A percentile compares a stretch with the other conserved stretches of the same genome.
Conservation (phyloP, 495 filamentous ascomycete species). For the Cladorrhinum samala region DNA sequence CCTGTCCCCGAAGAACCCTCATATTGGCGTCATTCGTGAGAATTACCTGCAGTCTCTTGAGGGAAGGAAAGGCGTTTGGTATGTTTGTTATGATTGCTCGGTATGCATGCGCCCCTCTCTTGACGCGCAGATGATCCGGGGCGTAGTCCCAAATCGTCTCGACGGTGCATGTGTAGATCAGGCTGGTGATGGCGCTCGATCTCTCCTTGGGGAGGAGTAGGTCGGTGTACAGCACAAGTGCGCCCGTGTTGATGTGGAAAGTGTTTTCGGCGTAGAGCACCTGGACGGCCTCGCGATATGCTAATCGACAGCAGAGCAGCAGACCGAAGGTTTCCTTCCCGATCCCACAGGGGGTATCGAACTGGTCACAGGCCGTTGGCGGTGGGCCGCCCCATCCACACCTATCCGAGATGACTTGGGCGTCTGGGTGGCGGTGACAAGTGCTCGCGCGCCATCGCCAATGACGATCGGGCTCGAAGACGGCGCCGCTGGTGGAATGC, state of each 20-base stretch:
- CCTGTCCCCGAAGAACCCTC: background rate
- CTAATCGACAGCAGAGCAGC: conserved; percentile 10
- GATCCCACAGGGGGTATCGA: conserved; percentile 6
- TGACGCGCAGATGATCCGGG: conserved; percentile 7
- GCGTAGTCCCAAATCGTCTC: conserved; percentile 11
- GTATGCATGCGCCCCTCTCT: conserved; percentile 9
- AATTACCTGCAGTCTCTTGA: conserved; percentile 5
- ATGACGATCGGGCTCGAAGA: conserved; percentile 1
- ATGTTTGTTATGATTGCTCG: conserved; percentile 1
- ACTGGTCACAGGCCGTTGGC: conserved; percentile 9
- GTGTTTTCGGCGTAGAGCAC: conserved; percentile 19
- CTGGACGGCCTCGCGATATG: conserved; percentile 16
- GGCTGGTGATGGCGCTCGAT: background rate
- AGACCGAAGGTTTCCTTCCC: conserved; percentile 5
- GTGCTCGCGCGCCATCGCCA: conserved; percentile 15
- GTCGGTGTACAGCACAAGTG: background rate
- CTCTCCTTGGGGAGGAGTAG: conserved; percentile 2
- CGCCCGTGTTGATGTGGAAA: conserved; percentile 13
- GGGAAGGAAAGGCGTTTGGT: conserved; percentile 9
- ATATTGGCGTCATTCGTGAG: background rate
- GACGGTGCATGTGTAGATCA: background rate
- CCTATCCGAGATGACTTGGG: conserved; percentile 7
- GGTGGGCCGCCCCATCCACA: conserved; percentile 10
- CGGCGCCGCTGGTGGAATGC: conserved; percentile 12
- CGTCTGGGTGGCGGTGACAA: conserved; percentile 17